A percentile compares a stretch with the other conserved stretches of the same genome.
Evolutionary conservation across 2,329 filamentous ascomycete genomes (phyloP).

Genomic region (Coniochaeta prunicola): DNA sequence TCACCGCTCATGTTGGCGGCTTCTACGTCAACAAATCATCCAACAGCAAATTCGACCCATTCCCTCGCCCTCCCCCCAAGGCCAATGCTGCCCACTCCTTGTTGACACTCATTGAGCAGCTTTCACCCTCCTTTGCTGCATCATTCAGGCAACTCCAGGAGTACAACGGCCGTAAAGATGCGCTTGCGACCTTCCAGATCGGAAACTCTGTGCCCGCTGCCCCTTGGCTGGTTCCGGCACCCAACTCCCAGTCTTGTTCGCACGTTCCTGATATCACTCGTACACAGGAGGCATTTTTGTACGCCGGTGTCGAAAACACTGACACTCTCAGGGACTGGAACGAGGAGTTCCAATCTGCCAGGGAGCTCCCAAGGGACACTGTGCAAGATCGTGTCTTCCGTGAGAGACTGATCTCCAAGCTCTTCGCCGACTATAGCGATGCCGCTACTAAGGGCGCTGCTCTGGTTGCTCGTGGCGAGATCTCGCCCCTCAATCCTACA

Average conservation of each 20-base stretch:
- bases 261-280: slow-evolving; percentile 82
- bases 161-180: slow-evolving; percentile 77
- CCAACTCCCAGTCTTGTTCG: slow-evolving; percentile 53
- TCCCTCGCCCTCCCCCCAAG: slow-evolving; percentile 72
- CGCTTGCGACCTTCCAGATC: slow-evolving; percentile 88
- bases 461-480: slow-evolving; percentile 84
- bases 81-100: slow-evolving; percentile 77
- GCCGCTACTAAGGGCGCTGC: slow-evolving; percentile 88
- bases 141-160: slow-evolving; percentile 76
- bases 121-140: slow-evolving; percentile 77
- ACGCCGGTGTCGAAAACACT: slow-evolving; percentile 85
- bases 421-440: slow-evolving; percentile 97
- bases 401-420: slow-evolving; percentile 86
- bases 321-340: slow-evolving; percentile 98
- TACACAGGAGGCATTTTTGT: slow-evolving; percentile 86
- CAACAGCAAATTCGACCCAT: slow-evolving; percentile 90
- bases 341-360: slow-evolving; percentile 95
- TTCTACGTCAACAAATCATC: slow-evolving; percentile 98
- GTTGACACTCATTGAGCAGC: slow-evolving; percentile 64
- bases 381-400: slow-evolving; percentile 95
- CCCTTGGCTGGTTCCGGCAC: slow-evolving; percentile 79
- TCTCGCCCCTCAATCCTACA: slow-evolving; percentile 89
- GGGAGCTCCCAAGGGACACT: slow-evolving; percentile 86
- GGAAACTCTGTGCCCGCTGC: slow-evolving; percentile 89
- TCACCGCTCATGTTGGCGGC: slow-evolving; percentile 87